Conservation (phyloP, 306 rosid genomes). For the Quercus variabilis region DNA sequence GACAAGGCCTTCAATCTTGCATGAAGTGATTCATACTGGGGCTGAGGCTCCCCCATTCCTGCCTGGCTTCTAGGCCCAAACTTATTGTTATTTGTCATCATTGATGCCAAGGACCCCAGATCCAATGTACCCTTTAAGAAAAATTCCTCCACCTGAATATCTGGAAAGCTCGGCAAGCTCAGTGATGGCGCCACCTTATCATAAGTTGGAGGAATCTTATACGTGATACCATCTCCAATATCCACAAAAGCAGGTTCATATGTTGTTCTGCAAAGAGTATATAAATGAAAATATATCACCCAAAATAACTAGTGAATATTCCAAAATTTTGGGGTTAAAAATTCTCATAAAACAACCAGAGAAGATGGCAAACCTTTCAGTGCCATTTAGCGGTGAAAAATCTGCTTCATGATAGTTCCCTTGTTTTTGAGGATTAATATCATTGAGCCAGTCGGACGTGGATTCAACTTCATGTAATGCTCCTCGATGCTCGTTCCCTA, state of each 20-base stretch:
- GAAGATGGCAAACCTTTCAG: constrained; percentile 56
- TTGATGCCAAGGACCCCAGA: constrained; percentile 89
- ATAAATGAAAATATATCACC: constrained; percentile 7
- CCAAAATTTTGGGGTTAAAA: neutral
- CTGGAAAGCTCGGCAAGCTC: constrained; percentile 83
- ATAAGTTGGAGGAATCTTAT: constrained; percentile 88
- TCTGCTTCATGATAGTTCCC: constrained; percentile 55
- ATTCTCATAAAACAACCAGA: constrained; percentile 17
- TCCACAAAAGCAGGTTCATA: constrained; percentile 89
- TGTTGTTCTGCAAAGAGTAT: constrained; percentile 50
- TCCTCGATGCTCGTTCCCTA: constrained; percentile 54
- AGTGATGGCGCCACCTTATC: constrained; percentile 63
- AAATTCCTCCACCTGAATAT: constrained; percentile 78
- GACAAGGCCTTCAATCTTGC: constrained; percentile 61
- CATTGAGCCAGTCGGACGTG: constrained; percentile 63
- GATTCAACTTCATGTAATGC: constrained; percentile 56
- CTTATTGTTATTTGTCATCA: constrained; percentile 80
- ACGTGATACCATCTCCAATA: constrained; percentile 80
- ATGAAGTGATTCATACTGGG: constrained; percentile 82
- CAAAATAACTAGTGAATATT: neutral
- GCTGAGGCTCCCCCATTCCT: constrained; percentile 80
- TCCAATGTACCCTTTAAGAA: constrained; percentile 90
- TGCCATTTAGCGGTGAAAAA: constrained; percentile 31
- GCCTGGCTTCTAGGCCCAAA: constrained; percentile 55
- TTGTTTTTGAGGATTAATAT: constrained; percentile 46